Evolutionary conservation across 345 rosid species (phyloP).

Genomic region (Citrus australasica): DNA sequence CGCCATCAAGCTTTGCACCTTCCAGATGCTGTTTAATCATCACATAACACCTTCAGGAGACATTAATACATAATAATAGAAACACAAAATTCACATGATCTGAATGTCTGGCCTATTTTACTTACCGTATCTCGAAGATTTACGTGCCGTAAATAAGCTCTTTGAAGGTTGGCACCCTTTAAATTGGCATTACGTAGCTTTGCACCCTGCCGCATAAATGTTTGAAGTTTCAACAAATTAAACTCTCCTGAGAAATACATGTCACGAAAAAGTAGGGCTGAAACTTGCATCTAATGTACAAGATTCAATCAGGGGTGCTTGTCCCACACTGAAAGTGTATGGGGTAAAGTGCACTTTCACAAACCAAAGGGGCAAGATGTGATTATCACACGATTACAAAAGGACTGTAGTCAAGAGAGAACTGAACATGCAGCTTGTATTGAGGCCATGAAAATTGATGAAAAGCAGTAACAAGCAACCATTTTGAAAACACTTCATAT

Average conservation of each 20-base stretch:
- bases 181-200: constrained; percentile 79
- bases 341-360: not conserved
- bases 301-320: not conserved
- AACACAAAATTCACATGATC: not conserved
- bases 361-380: not conserved
- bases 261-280: not conserved
- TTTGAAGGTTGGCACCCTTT: constrained; percentile 87
- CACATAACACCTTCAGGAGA: not conserved
- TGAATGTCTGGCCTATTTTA: not conserved
- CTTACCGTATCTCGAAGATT: constrained; percentile 85
- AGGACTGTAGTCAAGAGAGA: not conserved
- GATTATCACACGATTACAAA: no score
- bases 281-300: not conserved
- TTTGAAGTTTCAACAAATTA: constrained; percentile 2
- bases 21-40: constrained; percentile 57
- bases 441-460: not conserved
- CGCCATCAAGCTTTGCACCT: constrained; percentile 89
- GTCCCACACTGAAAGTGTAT: not conserved
- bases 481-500: not conserved
- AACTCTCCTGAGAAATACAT: not conserved
- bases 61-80: not conserved
- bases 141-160: constrained; percentile 85
- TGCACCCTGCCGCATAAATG: constrained; percentile 60
- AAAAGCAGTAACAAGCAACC: not conserved
- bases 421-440: not conserved